These are phyloP conservation scores for Saccharomyces hybrid DNA, from an alignment of 1,139 yeast species.

Conservation along the genomic window DNA sequence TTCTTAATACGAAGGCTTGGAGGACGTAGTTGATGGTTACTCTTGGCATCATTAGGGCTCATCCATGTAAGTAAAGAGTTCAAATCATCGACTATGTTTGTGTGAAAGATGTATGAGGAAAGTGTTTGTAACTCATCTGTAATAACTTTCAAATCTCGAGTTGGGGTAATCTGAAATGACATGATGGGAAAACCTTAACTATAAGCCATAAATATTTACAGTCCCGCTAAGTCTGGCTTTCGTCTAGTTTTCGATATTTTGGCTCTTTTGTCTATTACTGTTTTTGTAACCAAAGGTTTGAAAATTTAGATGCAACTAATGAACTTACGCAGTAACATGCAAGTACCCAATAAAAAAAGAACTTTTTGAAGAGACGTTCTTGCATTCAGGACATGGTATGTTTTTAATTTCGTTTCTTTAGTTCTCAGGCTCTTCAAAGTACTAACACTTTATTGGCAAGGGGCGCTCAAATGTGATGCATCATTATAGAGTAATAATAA, in stretches of 20 bases:
- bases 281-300: background rate
- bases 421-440: background rate
- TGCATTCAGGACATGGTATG: background rate
- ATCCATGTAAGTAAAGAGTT: constrained; percentile 24
- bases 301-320: background rate
- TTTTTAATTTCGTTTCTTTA: background rate
- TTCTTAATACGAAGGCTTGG: constrained; percentile 23
- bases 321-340: background rate
- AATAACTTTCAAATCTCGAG: background rate
- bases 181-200: background rate
- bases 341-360: background rate
- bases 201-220: background rate
- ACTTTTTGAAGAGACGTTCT: background rate
- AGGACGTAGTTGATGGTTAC: constrained; percentile 20
- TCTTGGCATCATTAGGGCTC: constrained; percentile 20
- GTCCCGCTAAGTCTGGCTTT: background rate
- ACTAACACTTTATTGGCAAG: background rate
- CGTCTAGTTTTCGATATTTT: background rate
- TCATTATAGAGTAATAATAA: background rate
- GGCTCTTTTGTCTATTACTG: background rate
- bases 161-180: background rate
- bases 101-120: background rate
- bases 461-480: background rate
- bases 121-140: background rate
- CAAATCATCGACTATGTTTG: constrained; percentile 15